Base-by-base conservation (phyloP, 2,329 filamentous ascomycete genomes). In the Decorospora gaudefroyi region DNA sequence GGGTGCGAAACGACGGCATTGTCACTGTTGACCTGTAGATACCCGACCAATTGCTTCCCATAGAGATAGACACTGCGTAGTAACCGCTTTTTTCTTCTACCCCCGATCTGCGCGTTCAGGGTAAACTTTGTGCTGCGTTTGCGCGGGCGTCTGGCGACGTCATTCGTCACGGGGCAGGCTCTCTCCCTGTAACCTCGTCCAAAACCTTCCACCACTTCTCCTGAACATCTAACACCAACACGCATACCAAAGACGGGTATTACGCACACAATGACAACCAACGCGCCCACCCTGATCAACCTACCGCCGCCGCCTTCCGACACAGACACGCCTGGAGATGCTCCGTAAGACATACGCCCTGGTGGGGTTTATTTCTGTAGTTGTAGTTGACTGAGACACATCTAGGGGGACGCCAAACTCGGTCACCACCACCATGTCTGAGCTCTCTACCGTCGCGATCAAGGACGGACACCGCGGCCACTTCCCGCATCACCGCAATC, bases 391-490 rank as follows among this genome's bases (percentile, higher is more conserved):
- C 56, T 62, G 44, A 64, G 42, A 23, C 37, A 25, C 18, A 6
- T 34, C 29, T 50, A 95, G 90, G 54, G 91, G 92, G 63, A 97
- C 92, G 2, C 92, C 92, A 3, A 96, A 93, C 55, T 95, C 90
- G 57, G 87, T 88, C 27, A 95, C 89, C 3, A 96, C 91, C 9
- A 95, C 90, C 37, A 85, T 97, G 63, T 96, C 90, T 17, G 86
- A 90, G 27, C 81, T 97, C 33, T 95, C 90, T 11, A 96, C 92
- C 12, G 93, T 90, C 9, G 92, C 92, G 37, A 96, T 96, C 78
- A 96, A 96, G 73, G 92, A 97, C 68, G 92, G 92, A 59, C 90
- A 96, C 65, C 88, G 90, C 49, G 92, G 92, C 53, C 84, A 90
- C 65, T 79, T 86, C 18, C 82, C 84, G 18, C 79, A 84, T 42